Evolutionary conservation across 2,329 filamentous ascomycete species (phyloP), one percentile per base, ranked within the genome.

Genomic region (Stemphylium lycopersici): DNA sequence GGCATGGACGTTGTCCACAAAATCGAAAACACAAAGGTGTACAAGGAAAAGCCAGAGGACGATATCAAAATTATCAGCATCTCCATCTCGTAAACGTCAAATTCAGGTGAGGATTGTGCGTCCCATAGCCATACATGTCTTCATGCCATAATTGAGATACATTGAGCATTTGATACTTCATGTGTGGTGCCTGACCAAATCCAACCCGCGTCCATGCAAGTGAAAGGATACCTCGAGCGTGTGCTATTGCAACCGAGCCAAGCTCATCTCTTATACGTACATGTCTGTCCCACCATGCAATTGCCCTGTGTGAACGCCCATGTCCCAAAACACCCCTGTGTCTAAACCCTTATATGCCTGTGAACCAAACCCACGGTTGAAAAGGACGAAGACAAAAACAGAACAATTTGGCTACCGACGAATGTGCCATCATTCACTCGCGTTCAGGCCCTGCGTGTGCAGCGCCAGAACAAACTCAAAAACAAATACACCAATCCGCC

Each of bases 41-140:
- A 90, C 75, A 89, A 89, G 80, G 96, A 99, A 79, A 96, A 93
- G 80, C 95, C 95, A 0, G 90, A 96, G 75, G 92, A 96, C 69
- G 95, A 99, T 73, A 93, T 99, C 69, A 98, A 96, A 78, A 96
- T 99, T 64, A 85, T 99, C 53, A 97, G 90, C 72, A 96, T 99
- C 65, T 73, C 73, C 0, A 66, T 80, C 12, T 61, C 68, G 31
- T 72, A 59, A 51, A 42, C 6, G 3, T 16, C 37, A 6, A 34
- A 26, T 26, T 36, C 15, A 24, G 13, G 16, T 11, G 26, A 10
- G 26, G 26, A 7, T 29, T 8, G 11, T 29, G 10, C 20, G n/a
- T 29, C 26, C 8, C 26, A 26, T 29, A 11, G 26, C 26, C 10
- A 16, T 36, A 36, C 33, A 16, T 36, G 33, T 29, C 26, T 29